phyloP scores from a whole-genome alignment of 495 filamentous ascomycete species.

The Hypoxylon cercidicola region DNA sequence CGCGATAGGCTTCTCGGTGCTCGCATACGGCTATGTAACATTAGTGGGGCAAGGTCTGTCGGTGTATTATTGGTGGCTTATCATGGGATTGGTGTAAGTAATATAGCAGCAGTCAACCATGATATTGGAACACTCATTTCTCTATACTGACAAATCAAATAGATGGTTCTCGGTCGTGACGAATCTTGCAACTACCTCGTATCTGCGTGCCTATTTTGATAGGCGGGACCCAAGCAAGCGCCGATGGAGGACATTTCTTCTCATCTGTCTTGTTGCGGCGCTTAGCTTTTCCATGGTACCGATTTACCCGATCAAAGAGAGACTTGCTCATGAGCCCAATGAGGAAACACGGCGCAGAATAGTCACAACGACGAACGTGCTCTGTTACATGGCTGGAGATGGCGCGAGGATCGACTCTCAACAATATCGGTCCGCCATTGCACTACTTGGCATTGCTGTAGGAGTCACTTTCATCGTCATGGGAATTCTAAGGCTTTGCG shows the following conservation, averaged over 20 bases:
- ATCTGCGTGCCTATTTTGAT: slow-evolving; percentile 32
- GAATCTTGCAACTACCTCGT: slow-evolving; percentile 37
- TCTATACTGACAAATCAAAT: slow-evolving; percentile 9
- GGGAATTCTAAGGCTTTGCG: slow-evolving; percentile 31
- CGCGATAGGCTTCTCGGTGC: slow-evolving; percentile 34
- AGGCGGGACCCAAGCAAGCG: slow-evolving; percentile 34
- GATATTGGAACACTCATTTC: neutral
- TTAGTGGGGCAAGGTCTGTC: slow-evolving; percentile 32
- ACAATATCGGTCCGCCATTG: slow-evolving; percentile 25
- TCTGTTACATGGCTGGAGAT: slow-evolving; percentile 37
- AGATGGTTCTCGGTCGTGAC: slow-evolving; percentile 41
- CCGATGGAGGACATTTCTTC: slow-evolving; percentile 28
- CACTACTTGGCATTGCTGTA: slow-evolving; percentile 33
- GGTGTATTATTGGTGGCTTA: slow-evolving; percentile 44
- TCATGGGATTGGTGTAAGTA: slow-evolving; percentile 40
- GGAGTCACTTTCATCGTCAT: slow-evolving; percentile 16
- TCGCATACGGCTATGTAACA: slow-evolving; percentile 30
- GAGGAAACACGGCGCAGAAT: slow-evolving; percentile 24
- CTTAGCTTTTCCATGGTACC: slow-evolving; percentile 40
- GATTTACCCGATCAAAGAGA: slow-evolving; percentile 37
- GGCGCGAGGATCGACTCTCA: slow-evolving; percentile 28
- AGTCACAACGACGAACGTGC: slow-evolving; percentile 31
- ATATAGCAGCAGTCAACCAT: neutral
- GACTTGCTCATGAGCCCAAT: slow-evolving; percentile 37
- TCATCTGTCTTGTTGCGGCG: slow-evolving; percentile 30